A percentile compares a stretch with the other conserved stretches of the same genome.
Evolutionary conservation across 1,139 yeast genomes (phyloP).

Genomic region (Nakaseomyces bracarensis): DNA sequence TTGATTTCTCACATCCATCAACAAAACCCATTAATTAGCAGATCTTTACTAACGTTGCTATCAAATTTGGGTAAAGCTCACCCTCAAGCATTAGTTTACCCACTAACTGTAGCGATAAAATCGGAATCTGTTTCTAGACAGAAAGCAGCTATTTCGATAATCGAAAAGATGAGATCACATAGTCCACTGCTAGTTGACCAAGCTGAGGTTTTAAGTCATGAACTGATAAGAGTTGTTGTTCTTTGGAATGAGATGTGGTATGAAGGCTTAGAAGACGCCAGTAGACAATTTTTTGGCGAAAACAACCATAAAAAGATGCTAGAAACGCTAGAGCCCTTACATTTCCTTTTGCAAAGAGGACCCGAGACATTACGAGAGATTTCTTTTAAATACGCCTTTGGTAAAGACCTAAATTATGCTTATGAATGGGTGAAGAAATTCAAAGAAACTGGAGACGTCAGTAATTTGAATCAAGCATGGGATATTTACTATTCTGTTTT

Average conservation of each 20-base stretch:
- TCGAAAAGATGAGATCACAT: constrained; percentile 87
- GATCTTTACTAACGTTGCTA: constrained; percentile 68
- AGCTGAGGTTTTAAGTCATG: constrained; percentile 89
- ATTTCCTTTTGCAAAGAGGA: constrained; percentile 71
- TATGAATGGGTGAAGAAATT: constrained; percentile 87
- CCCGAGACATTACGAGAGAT: constrained; percentile 92
- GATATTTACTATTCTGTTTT: constrained; percentile 91
- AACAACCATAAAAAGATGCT: constrained; percentile 93
- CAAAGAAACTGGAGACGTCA: constrained; percentile 74
- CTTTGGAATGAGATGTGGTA: constrained; percentile 98
- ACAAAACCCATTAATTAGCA: constrained; percentile 77
- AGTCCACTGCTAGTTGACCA: constrained; percentile 81
- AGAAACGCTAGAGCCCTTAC: constrained; percentile 82
- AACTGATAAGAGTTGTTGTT: constrained; percentile 88
- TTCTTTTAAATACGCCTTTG: constrained; percentile 88
- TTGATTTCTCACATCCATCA: constrained; percentile 94
- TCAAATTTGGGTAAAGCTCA: constrained; percentile 90
- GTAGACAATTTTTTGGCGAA: constrained; percentile 87
- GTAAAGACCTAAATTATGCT: constrained; percentile 87
- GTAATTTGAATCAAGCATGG: constrained; percentile 95
- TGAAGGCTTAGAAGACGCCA: constrained; percentile 95
- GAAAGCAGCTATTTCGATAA: constrained; percentile 82
- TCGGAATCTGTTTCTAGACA: constrained; percentile 86
- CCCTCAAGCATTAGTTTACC: constrained; percentile 94
- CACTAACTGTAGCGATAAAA: constrained; percentile 91